These are phyloP conservation scores for Pelargonium citronellum DNA, from an alignment of 441 rosid species.

Conservation along the genomic window DNA sequence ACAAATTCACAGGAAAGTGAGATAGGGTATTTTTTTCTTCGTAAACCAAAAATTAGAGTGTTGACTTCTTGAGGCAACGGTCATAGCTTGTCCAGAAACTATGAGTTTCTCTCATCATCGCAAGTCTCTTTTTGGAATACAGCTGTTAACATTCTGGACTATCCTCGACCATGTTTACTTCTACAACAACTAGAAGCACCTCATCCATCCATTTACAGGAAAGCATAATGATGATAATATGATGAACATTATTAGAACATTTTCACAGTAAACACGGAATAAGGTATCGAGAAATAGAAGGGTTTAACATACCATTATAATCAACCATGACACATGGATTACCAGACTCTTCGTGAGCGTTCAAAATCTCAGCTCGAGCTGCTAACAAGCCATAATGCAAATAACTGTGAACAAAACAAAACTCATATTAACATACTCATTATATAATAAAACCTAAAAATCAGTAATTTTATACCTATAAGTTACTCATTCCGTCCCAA, in stretches of 20 bases:
- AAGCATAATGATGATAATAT: background rate
- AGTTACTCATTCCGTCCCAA: no score
- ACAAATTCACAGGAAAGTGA: no score
- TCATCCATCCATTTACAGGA: no score
- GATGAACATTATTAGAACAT: background rate
- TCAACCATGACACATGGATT: conserved; percentile 79
- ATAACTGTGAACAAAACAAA: conserved; percentile 51
- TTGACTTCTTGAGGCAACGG: background rate
- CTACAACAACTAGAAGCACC: no score
- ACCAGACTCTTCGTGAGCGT: conserved; percentile 49
- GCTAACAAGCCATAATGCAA: conserved; percentile 88
- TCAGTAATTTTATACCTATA: no score
- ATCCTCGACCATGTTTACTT: no score
- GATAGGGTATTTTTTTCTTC: no score
- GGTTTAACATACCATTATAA: conserved; percentile 54
- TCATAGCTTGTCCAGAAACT: background rate
- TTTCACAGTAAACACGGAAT: background rate
- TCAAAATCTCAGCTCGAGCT: conserved; percentile 89
- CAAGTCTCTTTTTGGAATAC: background rate
- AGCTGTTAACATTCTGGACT: background rate
- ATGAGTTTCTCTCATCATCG: background rate
- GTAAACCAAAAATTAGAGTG: background rate
- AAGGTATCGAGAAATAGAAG: conserved; percentile 5
- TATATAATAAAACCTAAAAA: no score
- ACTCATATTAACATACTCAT: no score